A percentile compares a stretch with the other conserved stretches of the same genome.
phyloP scores from a whole-genome alignment of 257 asterid genomes.

The Verbascum thapsus region DNA sequence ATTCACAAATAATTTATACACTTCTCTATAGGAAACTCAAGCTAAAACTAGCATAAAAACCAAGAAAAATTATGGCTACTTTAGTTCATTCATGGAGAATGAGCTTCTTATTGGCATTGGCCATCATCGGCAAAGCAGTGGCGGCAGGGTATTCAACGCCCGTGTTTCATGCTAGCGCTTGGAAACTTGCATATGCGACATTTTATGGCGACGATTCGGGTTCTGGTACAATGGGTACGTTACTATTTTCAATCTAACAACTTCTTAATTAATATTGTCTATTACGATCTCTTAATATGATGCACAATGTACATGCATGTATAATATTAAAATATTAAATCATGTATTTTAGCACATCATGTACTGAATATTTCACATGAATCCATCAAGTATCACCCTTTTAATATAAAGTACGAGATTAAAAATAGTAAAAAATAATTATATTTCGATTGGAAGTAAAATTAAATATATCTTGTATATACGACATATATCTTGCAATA shows the following conservation, averaged over 20 bases:
- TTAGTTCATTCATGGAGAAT: conserved; percentile 34
- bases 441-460: too few species aligned
- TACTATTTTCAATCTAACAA: background rate
- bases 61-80: conserved; percentile 42
- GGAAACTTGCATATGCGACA: conserved; percentile 67
- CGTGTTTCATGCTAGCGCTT: conserved; percentile 43
- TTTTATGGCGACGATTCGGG: conserved; percentile 80
- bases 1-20: conserved; percentile 10
- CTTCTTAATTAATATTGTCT: background rate
- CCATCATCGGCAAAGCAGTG: conserved; percentile 21
- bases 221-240: conserved; percentile 62
- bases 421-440: too few species aligned
- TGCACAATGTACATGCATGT: too few species aligned
- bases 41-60: background rate
- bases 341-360: too few species aligned
- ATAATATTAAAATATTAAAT: too few species aligned
- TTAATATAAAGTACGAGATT: too few species aligned
- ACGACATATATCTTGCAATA: too few species aligned
- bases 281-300: too few species aligned
- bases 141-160: conserved; percentile 29
- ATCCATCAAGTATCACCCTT: too few species aligned
- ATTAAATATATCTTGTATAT: too few species aligned
- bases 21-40: too few species aligned
- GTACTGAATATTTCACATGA: too few species aligned
- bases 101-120: conserved; percentile 34